Base-by-base conservation (phyloP, 1,139 yeast species). In the Taiozyma onychis region DNA sequence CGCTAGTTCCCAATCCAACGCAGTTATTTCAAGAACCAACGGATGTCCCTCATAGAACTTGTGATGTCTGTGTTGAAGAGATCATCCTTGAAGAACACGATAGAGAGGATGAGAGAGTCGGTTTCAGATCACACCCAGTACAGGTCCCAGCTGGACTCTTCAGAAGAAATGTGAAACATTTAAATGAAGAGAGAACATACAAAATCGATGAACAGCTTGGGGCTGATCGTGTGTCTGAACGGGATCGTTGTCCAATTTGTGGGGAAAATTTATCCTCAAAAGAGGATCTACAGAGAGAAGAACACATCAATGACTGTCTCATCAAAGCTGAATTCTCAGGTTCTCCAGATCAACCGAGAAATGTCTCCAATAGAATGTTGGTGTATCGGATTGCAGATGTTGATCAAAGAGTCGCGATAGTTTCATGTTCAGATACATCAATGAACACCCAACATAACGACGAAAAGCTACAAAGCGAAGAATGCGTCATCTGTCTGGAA, bases 401-500 rank as follows among this genome's bases (percentile, higher is more conserved):
- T 2, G 62, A 46, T 6, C 52, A 46, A 6, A 48, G 51, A 14
- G 50, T 50, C 13, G 44, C 53, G 14, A 57, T 56, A 8, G 54
- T 49, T 7, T 53, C 60, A 14, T 60, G 61, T 39, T 59, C 63
- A 2, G 63, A 57, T 13, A 48, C 61, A 44, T 54, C 54, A 16
- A 52, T 44, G 35, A 52, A 43, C 1, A 46, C 52, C 0, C 51
- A 50, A 18, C 9, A 37, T 1, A 48, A 46, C 13, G 50, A 57
- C 18, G 56, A 52, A 34, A 54, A 56, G 32, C 53, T 66, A 57
- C 65, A 68, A 46, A 83, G 77, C 41, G 75, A 76, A 44, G 99
- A 93, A 65, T 93, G 99, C 67, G 93, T 90, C 10, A 91, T 93
- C 42, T 93, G 99, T 65, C 79, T 91, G 57, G 99, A 93, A 63